These are phyloP conservation scores for Lasiodiplodia theobromae DNA, from an alignment of 2,329 filamentous ascomycete genomes.

Conservation along the genomic window DNA sequence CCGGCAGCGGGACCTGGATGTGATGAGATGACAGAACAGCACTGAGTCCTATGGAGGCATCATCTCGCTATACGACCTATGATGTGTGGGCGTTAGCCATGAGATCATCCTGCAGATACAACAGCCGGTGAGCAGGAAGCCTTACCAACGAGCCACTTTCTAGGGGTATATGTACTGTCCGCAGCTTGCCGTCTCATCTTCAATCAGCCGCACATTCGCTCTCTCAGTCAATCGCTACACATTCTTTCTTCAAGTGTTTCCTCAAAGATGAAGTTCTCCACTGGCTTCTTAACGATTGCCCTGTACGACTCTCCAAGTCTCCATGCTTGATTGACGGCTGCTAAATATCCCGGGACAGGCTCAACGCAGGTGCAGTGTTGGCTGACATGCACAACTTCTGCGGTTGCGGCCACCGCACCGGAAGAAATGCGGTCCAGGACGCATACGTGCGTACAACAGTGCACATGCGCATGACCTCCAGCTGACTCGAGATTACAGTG, in stretches of 20 bases:
- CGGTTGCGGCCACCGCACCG: background rate
- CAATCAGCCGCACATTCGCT: background rate
- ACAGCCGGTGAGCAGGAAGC: too few species aligned
- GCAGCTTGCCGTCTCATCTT: background rate
- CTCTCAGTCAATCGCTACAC: background rate
- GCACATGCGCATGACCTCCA: background rate
- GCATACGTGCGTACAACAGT: background rate
- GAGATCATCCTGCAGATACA: too few species aligned
- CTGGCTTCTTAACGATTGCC: background rate
- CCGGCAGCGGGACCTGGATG: too few species aligned
- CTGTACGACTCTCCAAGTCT: background rate
- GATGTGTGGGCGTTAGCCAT: too few species aligned
- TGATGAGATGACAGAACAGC: too few species aligned
- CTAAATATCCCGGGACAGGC: background rate
- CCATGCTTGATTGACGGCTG: background rate
- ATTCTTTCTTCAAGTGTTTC: background rate
- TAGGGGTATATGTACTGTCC: background rate
- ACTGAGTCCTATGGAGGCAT: too few species aligned
- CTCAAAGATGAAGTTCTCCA: background rate
- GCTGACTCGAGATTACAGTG: background rate
- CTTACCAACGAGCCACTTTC: too few species aligned
- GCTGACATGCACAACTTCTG: background rate
- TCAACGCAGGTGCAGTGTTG: background rate
- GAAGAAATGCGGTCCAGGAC: background rate
- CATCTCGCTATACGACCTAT: too few species aligned